Evolutionary conservation across 495 filamentous ascomycete genomes (phyloP), one percentile per base, ranked within the genome.

Genomic region (Penicillium chermesinum): DNA sequence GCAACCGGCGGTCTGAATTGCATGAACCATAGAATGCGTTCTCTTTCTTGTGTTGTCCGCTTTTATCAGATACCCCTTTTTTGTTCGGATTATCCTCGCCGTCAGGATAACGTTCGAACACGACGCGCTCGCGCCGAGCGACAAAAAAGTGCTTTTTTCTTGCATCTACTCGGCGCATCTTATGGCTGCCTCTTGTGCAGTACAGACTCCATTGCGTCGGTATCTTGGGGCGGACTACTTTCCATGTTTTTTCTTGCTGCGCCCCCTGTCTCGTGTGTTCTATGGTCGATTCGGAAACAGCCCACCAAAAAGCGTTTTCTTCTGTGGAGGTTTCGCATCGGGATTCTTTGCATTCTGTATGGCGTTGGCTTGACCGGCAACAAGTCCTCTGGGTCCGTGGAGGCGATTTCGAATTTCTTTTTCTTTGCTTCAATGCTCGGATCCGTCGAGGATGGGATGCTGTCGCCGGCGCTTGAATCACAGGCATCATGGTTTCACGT

Each of bases 1-100:
- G 67, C 67, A 70, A 69, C 57, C 62, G 58, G 59, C 67, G 70
- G 57, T 72, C 70, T 61, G 71, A 66, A 72, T 74, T 76, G 75
- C 76, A 75, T 76, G 81, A 79, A 85, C 80, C 80, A 86, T 87
- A 88, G 85, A 88, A 75, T 84, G 82, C 83, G 83, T 85, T 85
- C 77, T 74, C 75, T 82, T 85, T 67, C 54, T 56, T 65, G 51
- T 65, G 66, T 68, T 64, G 66, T 70, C 67, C 71, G 72, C 66
- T 74, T 70, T 65, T 63, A 70, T 70, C 71, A 78, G 76, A 81
- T 84, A 83, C 81, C 80, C 78, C 60, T 67, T 67, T 67, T 67
- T 18, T 67, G 63, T 69, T 69, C 65, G 62, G 66, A 61, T 66
- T 62, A 66, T 54, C 58, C 52, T 49, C 36, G 20, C 38, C 52